Base-by-base conservation (phyloP, 2,329 filamentous ascomycete genomes). In the Sporothrix inflata region DNA sequence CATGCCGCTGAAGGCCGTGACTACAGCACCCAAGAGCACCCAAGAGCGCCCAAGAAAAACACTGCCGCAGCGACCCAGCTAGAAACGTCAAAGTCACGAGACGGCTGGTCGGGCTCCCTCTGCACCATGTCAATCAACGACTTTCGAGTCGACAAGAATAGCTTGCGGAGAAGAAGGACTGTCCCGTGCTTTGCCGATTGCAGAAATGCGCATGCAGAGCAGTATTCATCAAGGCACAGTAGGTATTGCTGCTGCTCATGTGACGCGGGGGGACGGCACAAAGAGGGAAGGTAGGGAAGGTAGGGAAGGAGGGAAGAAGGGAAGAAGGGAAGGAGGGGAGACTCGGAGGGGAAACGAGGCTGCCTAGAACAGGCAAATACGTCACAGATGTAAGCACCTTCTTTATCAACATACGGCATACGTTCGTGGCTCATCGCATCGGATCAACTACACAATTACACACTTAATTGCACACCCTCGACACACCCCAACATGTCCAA, bases 21-120 rank as follows among this genome's bases (percentile, higher is more conserved):
- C 49, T 21, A 21, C 53, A 30, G 21, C 24, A 30, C 27, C 24
- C 21, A 55, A 30, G 24, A 57, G 27, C 27, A 14, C 14, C 27
- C 14, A 34, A 34, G 53, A n/a, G 8, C 9, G 6, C 16, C 30
- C 55, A 47, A 47, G 42, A 14, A 47, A 6, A 47, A 51, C 63
- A 67, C 63, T 49, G 63, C 63, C 42, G 42, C 63, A 49, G 16
- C 61, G 40, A 30, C 7, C 40, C 61, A 65, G 61, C 61, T 65
- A 40, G 60, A n/a, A n/a, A n/a, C n/a, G 21, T 11, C 40, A 21
- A 65, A 40, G 63, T 49, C 63, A 49, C 63, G 63, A n/a, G 63
- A 65, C 34, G 30, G 57, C 19, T 19, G n/a, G 24, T 2, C 27
- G 12, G n/a, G n/a, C n/a, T n/a, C n/a, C n/a, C n/a, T 21, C 27